Evolutionary conservation across 768 basidiomycete genomes (phyloP), one percentile per base, ranked within the genome.

Genomic region (Phaeolepiota aurea): DNA sequence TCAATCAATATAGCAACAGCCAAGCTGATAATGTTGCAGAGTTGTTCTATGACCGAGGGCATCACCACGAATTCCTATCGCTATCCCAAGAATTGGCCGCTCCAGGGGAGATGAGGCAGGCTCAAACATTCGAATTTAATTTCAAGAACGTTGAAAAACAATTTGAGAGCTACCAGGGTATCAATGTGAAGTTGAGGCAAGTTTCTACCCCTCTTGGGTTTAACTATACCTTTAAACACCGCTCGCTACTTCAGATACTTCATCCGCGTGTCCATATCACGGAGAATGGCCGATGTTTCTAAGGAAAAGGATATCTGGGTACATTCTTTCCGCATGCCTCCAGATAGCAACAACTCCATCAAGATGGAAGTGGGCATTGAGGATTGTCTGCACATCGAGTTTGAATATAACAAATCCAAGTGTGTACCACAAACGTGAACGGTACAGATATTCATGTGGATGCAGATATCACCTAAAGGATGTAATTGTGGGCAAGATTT

Each of bases 311-410:
- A 99, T 47, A 56, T 97, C 14, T 98, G 94, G 94, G 94, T 98
- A 3, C 94, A 99, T 59, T 94, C 88, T 3, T 99, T 86, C 69
- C 85, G 93, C 25, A 97, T 97, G 89, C 96, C 94, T 7, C 92
- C 94, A 42, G 96, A 98, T 61, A 87, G 79, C 54, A 97, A 96
- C 61, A 97, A 94, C 58, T 84, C 89, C 31, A 98, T 98, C 66
- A 97, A 94, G 72, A 98, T 99, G 96, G 96, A 97, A 65, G 96
- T 98, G 25, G 96, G 96, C 5, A 99, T 99, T 44, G 96, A 98
- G 59, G 96, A 98, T 55, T 98, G 96, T 60, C 62, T 98, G 52
- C 94, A 98, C 59, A 99, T 98, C 52, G 96, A 97, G 58, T 98
- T 97, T 49, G 96, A 98, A 66, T 98, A 99, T 66, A 97, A 99